These are phyloP conservation scores for Rhododendron simsii DNA, from an alignment of 148 eudicot species.

Conservation along the genomic window DNA sequence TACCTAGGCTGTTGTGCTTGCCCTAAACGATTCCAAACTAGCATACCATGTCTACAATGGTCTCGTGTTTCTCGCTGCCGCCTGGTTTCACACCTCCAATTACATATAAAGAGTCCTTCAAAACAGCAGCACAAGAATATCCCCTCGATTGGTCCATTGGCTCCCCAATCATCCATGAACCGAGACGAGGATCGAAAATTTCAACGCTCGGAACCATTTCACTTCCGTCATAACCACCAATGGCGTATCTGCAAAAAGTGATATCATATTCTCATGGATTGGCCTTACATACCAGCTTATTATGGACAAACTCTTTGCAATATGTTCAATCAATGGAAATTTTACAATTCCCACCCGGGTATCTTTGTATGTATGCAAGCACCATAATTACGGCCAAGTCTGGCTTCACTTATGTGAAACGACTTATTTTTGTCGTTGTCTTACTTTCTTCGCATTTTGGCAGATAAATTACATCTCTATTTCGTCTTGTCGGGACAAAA, in stretches of 20 bases:
- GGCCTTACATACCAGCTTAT: background rate
- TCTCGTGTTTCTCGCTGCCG: background rate
- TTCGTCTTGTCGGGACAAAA: background rate
- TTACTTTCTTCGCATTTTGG: background rate
- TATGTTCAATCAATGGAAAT: background rate
- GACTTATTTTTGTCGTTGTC: background rate
- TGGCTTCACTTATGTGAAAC: background rate
- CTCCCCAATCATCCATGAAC: slow-evolving; percentile 57
- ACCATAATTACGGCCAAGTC: background rate
- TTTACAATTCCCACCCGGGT: background rate
- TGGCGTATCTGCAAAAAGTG: slow-evolving; percentile 46
- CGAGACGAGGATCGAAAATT: slow-evolving; percentile 77
- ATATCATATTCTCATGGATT: background rate
- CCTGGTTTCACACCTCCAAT: slow-evolving; percentile 54
- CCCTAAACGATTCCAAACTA: background rate
- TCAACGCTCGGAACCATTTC: slow-evolving; percentile 55
- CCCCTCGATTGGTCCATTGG: slow-evolving; percentile 65
- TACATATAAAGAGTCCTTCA: slow-evolving; percentile 40
- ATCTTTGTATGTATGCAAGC: background rate
- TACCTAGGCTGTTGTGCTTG: background rate
- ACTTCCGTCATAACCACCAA: slow-evolving; percentile 72
- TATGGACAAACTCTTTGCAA: background rate
- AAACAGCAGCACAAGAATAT: slow-evolving; percentile 45
- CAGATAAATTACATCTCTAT: background rate
- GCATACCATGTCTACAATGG: slow-evolving; percentile 41